Conservation (phyloP, 176 grass and related monocot species). For the Cymbopogon citratus region DNA sequence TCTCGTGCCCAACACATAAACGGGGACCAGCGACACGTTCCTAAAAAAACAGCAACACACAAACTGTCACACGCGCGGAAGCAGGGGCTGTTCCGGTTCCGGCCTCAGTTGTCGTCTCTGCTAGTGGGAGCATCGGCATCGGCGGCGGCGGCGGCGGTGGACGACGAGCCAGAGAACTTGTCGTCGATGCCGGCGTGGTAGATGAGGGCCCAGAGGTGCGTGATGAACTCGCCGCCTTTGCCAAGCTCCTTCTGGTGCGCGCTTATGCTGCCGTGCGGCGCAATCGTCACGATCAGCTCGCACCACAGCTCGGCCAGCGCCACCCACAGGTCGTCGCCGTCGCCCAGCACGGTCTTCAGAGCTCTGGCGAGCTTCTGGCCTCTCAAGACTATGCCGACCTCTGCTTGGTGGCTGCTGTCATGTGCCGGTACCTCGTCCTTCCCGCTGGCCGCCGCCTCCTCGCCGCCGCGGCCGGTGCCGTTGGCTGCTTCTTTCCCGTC, state of each 20-base stretch:
- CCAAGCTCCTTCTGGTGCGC: slow-evolving; percentile 24
- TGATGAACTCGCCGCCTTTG: slow-evolving; percentile 46
- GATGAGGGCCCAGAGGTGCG: slow-evolving; percentile 41
- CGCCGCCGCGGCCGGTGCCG: too few relatives aligned
- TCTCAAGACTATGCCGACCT: background rate
- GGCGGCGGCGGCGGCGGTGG: background rate
- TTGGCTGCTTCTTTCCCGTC: background rate
- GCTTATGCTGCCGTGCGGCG: background rate
- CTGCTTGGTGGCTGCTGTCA: background rate
- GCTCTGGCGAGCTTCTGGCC: background rate
- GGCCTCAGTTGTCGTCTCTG: background rate
- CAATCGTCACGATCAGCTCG: slow-evolving; percentile 19
- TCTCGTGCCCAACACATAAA: background rate
- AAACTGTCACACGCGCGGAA: background rate
- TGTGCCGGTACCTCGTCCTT: background rate
- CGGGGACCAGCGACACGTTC: too few relatives aligned
- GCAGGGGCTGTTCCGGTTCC: background rate
- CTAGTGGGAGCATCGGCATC: too few relatives aligned
- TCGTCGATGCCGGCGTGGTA: slow-evolving; percentile 27
- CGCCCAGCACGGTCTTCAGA: background rate
- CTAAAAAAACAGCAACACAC: background rate
- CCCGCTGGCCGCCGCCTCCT: background rate
- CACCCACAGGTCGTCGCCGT: background rate
- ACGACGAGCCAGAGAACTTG: background rate
- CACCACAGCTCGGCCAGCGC: slow-evolving; percentile 27